These are phyloP conservation scores for Neofusicoccum kwambonambiense DNA, from an alignment of 2,329 filamentous ascomycete genomes.

Conservation along the genomic window DNA sequence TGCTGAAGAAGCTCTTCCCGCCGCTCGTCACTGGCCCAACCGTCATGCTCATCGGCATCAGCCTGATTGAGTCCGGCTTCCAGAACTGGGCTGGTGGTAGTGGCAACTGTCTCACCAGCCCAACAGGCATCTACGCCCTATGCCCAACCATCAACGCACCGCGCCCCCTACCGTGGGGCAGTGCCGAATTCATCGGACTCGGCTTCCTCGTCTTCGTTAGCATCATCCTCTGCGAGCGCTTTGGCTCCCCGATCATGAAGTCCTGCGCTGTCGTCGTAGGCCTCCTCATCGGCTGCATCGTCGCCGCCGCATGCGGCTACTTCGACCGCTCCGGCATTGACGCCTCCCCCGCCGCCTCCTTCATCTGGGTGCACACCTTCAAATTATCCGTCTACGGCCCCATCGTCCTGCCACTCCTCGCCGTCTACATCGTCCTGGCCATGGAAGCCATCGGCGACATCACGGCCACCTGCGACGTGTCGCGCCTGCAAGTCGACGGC, in stretches of 20 bases:
- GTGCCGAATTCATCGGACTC: slow-evolving; percentile 73
- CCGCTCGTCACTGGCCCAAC: slow-evolving; percentile 72
- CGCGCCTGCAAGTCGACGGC: slow-evolving; percentile 71
- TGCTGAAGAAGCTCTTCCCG: slow-evolving; percentile 72
- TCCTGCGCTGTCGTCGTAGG: slow-evolving; percentile 74
- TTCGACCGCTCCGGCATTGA: slow-evolving; percentile 73
- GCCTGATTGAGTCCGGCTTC: slow-evolving; percentile 70
- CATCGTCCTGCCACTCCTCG: slow-evolving; percentile 68
- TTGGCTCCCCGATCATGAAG: slow-evolving; percentile 83
- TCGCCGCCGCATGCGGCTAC: slow-evolving; percentile 75
- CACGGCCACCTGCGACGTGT: slow-evolving; percentile 79
- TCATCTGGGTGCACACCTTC: slow-evolving; percentile 79
- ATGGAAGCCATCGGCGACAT: slow-evolving; percentile 79
- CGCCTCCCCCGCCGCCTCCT: slow-evolving; percentile 67
- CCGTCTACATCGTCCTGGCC: slow-evolving; percentile 65
- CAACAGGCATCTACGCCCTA: slow-evolving; percentile 56
- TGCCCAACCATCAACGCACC: slow-evolving; percentile 64
- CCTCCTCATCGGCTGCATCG: slow-evolving; percentile 72
- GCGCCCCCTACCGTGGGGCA: slow-evolving; percentile 72
- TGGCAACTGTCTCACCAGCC: slow-evolving; percentile 54
- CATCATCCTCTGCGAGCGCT: slow-evolving; percentile 77
- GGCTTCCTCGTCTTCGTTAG: slow-evolving; percentile 78
- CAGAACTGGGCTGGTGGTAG: slow-evolving; percentile 75
- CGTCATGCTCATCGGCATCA: slow-evolving; percentile 70
- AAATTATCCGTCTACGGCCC: slow-evolving; percentile 69